Base-by-base conservation (phyloP, 2,329 filamentous ascomycete species). In the Talaromyces sp. region DNA sequence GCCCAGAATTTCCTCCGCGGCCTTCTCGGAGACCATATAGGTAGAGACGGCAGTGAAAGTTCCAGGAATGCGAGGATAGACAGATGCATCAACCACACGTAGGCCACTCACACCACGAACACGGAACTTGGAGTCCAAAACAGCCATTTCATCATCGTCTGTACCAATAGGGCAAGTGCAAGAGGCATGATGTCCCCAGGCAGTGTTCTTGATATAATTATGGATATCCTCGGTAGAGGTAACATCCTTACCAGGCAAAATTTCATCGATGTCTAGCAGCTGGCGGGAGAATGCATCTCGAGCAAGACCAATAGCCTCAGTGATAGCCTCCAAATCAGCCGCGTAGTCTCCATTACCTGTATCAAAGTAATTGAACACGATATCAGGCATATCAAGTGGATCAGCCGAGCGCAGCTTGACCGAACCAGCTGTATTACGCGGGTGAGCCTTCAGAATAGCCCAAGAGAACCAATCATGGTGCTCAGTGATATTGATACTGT, bases 311-410 rank as follows among this genome's bases (percentile, higher is more conserved):
- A 60, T 56, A 11, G 49, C 52, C 41, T 60, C 55, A 11, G 52
- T 55, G 8, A 60, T 58, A 2, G 57, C 57, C 9, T 45, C 24
- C 29, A 60, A 29, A 27, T 60, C 55, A 16, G 51, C 47, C 6
- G 47, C 43, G 33, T 56, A 60, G 36, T 56, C 58, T 7, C 53
- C 58, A 0, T 70, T 70, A 3, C 75, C 72, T 35, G 72, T 73
- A 20, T 66, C 72, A 37, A 71, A 86, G 68, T 80, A 86, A 68
- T 84, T 82, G 74, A 86, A 88, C 45, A 75, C 74, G 58, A 90
- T 87, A 5, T 80, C 68, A 0, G 88, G 87, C 3, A 78, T 74
- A 49, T 89, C 86, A 1, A 82, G 80, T 0, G 87, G 86, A 64
- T 90, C 81, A 0, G 80, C 71, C 0, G 83, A 86, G 14, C 75